Conservation (phyloP, 345 rosid species). For the Dipteronia dyeriana region DNA sequence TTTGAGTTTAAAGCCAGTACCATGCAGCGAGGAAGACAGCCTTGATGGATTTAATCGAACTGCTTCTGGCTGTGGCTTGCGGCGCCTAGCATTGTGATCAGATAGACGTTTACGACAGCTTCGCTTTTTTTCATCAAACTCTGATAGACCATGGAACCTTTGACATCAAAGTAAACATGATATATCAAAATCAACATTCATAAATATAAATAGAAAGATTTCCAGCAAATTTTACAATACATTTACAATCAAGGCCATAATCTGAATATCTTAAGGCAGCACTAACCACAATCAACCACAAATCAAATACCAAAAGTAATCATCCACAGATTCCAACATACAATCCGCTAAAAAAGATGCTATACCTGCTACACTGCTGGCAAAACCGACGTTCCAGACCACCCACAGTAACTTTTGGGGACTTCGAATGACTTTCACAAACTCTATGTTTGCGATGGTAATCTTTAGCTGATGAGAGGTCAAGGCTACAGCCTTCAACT, state of each 20-base stretch:
- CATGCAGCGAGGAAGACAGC: constrained; percentile 44
- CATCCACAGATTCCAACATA: constrained; percentile 3
- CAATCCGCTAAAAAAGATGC: constrained; percentile 4
- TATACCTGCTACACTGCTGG: constrained; percentile 97
- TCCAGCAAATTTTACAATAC: background rate
- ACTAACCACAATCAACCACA: constrained; percentile 10
- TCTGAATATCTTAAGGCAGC: background rate
- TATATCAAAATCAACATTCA: constrained; percentile 13
- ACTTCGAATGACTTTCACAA: constrained; percentile 80
- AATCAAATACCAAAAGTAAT: constrained; percentile 1
- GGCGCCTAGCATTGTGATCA: constrained; percentile 97
- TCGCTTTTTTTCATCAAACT: constrained; percentile 91
- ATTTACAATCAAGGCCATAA: background rate
- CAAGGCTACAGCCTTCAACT: constrained; percentile 84
- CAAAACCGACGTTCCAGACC: constrained; percentile 90
- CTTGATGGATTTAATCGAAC: constrained; percentile 49
- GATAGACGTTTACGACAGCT: constrained; percentile 91
- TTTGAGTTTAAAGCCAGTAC: constrained; percentile 40
- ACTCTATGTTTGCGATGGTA: constrained; percentile 85
- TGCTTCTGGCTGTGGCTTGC: constrained; percentile 76
- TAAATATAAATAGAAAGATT: background rate
- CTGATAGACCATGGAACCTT: constrained; percentile 87
- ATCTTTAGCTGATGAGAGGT: constrained; percentile 79
- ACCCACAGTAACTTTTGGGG: constrained; percentile 70
- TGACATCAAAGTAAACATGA: constrained; percentile 16